A percentile compares a stretch with the other conserved stretches of the same genome.
Conservation (phyloP, 371 early-diverging fungal genomes). For the Rhizopus sp. region DNA sequence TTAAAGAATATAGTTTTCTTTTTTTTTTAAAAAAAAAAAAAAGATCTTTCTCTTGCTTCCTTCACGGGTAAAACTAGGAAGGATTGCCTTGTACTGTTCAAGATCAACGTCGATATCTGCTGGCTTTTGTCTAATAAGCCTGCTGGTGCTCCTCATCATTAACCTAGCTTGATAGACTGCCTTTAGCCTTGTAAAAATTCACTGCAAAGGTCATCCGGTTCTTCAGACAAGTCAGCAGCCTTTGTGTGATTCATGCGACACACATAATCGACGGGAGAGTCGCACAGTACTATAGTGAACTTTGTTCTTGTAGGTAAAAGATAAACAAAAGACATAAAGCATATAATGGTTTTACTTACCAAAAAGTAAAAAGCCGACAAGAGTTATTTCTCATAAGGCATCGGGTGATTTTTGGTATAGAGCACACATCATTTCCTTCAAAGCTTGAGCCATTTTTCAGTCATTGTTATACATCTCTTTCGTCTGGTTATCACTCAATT, state of each 20-base stretch:
- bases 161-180: conserved; percentile 9
- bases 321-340: conserved; percentile 18
- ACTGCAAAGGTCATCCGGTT: conserved; percentile 16
- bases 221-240: conserved; percentile 13
- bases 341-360: conserved; percentile 15
- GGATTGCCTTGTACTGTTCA: conserved; percentile 11
- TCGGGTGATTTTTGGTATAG: conserved; percentile 11
- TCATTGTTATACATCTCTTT: conserved; percentile 14
- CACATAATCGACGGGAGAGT: conserved; percentile 16
- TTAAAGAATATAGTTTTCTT: conserved; percentile 6
- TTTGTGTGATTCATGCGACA: conserved; percentile 13
- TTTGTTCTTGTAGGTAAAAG: conserved; percentile 16
- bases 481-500: conserved; percentile 13
- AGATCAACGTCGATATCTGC: conserved; percentile 8
- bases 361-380: conserved; percentile 20
- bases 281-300: conserved; percentile 15
- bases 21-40: background rate
- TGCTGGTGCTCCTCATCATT: conserved; percentile 15
- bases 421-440: conserved; percentile 15
- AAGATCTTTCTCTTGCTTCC: conserved; percentile 6
- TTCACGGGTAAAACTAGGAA: conserved; percentile 21
- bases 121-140: conserved; percentile 12
- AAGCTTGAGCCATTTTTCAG: conserved; percentile 6
- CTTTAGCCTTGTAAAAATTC: conserved; percentile 8
- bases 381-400: conserved; percentile 12